These are phyloP conservation scores for Ophiobolus disseminans DNA, from an alignment of 2,329 filamentous ascomycete species.

Conservation along the genomic window DNA sequence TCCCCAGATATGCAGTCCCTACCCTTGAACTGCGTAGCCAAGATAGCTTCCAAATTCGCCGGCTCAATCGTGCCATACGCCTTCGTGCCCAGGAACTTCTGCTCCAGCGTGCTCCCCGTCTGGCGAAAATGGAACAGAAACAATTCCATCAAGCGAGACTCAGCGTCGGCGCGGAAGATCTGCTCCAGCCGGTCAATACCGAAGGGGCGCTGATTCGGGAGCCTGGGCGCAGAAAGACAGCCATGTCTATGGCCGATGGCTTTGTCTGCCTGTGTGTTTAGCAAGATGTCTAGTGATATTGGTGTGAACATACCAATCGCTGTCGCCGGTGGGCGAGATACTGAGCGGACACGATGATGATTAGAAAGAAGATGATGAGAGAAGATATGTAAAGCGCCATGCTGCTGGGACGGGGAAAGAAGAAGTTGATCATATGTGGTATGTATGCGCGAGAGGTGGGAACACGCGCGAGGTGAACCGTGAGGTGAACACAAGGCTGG, in stretches of 20 bases:
- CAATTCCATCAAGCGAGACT: conserved; percentile 34
- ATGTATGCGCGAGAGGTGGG: too few relatives aligned
- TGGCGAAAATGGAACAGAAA: conserved; percentile 47
- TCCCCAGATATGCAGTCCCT: background rate
- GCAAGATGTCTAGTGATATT: too few relatives aligned
- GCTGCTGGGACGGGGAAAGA: too few relatives aligned
- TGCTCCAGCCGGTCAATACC: conserved; percentile 32
- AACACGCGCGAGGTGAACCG: too few relatives aligned
- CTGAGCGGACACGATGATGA: too few relatives aligned
- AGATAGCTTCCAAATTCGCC: conserved; percentile 31
- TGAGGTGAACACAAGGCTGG: too few relatives aligned
- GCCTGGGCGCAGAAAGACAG: conserved; percentile 24
- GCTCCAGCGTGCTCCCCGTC: conserved; percentile 34
- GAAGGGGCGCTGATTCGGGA: conserved; percentile 26
- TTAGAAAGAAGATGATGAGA: too few relatives aligned
- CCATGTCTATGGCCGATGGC: conserved; percentile 17
- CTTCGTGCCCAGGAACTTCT: conserved; percentile 26
- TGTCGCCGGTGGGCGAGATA: too few relatives aligned
- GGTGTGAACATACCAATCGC: too few relatives aligned
- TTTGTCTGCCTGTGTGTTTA: conserved; percentile 22
- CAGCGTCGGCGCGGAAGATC: conserved; percentile 27
- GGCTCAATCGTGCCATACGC: conserved; percentile 34
- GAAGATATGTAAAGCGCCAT: too few relatives aligned
- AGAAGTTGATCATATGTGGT: too few relatives aligned
- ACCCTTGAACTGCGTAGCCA: conserved; percentile 30